phyloP scores from a whole-genome alignment of 164 flowering plant species.

The Cinnamomum chago region DNA sequence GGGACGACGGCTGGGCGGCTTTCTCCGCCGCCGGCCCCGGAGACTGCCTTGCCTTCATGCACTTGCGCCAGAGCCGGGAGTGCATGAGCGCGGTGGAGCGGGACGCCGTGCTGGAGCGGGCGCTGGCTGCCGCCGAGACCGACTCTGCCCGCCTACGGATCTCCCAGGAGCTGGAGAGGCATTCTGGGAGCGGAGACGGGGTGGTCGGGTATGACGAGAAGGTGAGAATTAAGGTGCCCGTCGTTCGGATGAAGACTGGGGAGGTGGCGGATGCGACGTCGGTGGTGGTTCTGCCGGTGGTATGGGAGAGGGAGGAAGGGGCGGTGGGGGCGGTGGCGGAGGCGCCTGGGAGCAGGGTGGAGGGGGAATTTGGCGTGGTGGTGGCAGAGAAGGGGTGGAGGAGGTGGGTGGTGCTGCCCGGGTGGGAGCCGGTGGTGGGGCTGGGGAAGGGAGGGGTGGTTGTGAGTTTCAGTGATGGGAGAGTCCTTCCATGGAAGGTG shows the following conservation, averaged over 20 bases:
- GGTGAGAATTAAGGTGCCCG: constrained; percentile 49
- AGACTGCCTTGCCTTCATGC: constrained; percentile 71
- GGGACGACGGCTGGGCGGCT: constrained; percentile 59
- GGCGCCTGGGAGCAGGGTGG: constrained; percentile 53
- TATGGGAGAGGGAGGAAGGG: constrained; percentile 44
- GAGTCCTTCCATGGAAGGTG: constrained; percentile 79
- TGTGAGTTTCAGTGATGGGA: constrained; percentile 56
- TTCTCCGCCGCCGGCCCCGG: constrained; percentile 53
- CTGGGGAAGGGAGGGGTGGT: constrained; percentile 49
- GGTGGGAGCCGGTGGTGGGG: constrained; percentile 61
- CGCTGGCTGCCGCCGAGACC: constrained; percentile 44
- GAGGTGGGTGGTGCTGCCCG: constrained; percentile 78
- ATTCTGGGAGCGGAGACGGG: constrained; percentile 18
- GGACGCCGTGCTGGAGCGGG: constrained; percentile 41
- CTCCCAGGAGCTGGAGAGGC: constrained; percentile 34
- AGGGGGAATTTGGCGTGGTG: constrained; percentile 72
- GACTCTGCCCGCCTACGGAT: constrained; percentile 45
- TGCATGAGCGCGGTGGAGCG: constrained; percentile 32
- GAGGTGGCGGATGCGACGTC: constrained; percentile 69
- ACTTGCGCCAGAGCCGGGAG: constrained; percentile 62
- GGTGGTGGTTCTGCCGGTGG: constrained; percentile 65
- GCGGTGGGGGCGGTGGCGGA: constrained; percentile 32
- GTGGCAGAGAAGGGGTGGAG: constrained; percentile 75
- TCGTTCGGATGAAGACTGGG: constrained; percentile 69
- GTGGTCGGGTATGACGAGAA: constrained; percentile 4